Percentiles rank a stretch among this genome's conserved stretches.
Conservation (phyloP, 2,329 filamentous ascomycete genomes). For the Aureobasidium subglaciale region DNA sequence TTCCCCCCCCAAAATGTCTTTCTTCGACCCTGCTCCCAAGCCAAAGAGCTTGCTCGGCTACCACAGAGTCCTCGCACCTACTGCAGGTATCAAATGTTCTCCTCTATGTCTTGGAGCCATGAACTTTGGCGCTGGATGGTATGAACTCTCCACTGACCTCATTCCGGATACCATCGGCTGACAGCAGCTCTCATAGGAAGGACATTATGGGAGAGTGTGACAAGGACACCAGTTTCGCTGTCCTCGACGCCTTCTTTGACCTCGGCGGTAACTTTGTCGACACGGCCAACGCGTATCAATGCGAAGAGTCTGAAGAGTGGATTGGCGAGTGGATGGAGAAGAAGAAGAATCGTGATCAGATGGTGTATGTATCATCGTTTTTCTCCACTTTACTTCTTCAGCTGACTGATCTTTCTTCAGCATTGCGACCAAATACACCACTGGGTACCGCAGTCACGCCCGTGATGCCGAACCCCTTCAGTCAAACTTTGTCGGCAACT, state of each 20-base stretch:
- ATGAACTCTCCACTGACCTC: too few species aligned
- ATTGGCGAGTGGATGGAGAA: slow-evolving; percentile 38
- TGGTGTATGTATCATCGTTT: slow-evolving; percentile 24
- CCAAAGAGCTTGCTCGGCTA: slow-evolving; percentile 17
- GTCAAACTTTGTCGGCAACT: slow-evolving; percentile 30
- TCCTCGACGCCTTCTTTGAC: slow-evolving; percentile 60
- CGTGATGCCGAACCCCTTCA: slow-evolving; percentile 14
- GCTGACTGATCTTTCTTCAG: slow-evolving; percentile 18
- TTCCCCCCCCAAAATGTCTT: slow-evolving; percentile 19
- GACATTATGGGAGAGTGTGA: slow-evolving; percentile 57
- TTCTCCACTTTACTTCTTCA: not conserved
- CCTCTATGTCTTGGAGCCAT: slow-evolving; percentile 51
- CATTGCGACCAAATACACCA: slow-evolving; percentile 36
- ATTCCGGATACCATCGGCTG: not conserved
- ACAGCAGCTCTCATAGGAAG: slow-evolving; percentile 24
- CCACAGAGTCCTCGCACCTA: slow-evolving; percentile 17
- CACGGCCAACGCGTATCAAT: slow-evolving; percentile 39
- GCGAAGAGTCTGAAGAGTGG: slow-evolving; percentile 36
- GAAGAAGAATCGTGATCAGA: slow-evolving; percentile 32
- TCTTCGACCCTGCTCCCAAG: slow-evolving; percentile 17
- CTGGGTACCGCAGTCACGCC: slow-evolving; percentile 22
- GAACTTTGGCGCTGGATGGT: slow-evolving; percentile 56
- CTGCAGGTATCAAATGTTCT: slow-evolving; percentile 25
- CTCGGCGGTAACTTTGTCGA: slow-evolving; percentile 70
- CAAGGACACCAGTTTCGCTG: slow-evolving; percentile 53